Base-by-base conservation (phyloP, 1,284 basidiomycete species). In the Papiliotrema flavescens region DNA sequence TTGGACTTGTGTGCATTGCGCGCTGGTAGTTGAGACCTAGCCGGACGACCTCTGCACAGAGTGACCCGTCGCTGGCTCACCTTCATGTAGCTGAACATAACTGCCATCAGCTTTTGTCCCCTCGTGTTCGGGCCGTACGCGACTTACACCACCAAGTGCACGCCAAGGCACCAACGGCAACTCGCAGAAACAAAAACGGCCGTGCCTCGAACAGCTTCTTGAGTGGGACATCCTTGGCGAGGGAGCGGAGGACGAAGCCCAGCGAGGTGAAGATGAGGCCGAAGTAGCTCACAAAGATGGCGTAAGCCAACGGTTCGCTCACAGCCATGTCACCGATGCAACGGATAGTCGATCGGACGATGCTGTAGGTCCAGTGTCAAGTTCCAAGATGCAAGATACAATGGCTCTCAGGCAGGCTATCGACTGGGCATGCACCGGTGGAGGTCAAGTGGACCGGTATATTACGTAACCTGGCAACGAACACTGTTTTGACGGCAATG, bases 141-240 rank as follows among this genome's bases (percentile, higher is more conserved):
- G 7, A 79, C 84, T 77, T 62, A 85, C 84, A 85, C 54, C 79
- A 83, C 84, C 84, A 85, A n/a, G 84, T 85, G 62, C 65, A 69
- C 11, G 70, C 23, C 2, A 74, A 53, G 1, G 65, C 69, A 11
- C 62, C 70, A 3, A 73, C 6, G n/a, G 63, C 70, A 6, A 60
- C 56, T 1, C 73, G 57, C 17, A 74, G 50, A 54, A 71, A 75
- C 43, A 68, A 59, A 64, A 73, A 73, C 20, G 73, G 63, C 43
- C 60, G 57, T 9, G 66, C 63, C 17, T 55, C 53, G 19, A 70
- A 54, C 8, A 69, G 52, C 34, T 51, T 54, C 39, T 36, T 61
- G 15, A 42, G 40, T 37, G 54, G 54, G 56, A 48, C 49, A 48
- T 36, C 59, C 7, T 57, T n/a, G 6, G 66, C 57, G 28, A 79